phyloP scores from a whole-genome alignment of 768 basidiomycete species.

The Mycena vitilis region DNA sequence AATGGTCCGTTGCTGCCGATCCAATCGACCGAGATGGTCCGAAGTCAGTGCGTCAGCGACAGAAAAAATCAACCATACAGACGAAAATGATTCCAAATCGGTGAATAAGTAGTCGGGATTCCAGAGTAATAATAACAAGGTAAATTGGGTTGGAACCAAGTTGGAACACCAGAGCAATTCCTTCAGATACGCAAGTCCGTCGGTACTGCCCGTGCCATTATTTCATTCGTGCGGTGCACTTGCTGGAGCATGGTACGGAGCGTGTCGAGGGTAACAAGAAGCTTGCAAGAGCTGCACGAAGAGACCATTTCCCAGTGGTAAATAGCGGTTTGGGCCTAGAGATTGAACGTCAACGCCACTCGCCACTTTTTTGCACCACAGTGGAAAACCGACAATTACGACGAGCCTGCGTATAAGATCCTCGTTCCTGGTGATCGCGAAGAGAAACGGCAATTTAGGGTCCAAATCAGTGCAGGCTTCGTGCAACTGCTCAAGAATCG shows the following conservation, averaged over 20 bases:
- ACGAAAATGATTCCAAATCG: no score
- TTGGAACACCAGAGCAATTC: no score
- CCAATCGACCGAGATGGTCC: no score
- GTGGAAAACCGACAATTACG: slow-evolving; percentile 62
- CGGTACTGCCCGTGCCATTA: no score
- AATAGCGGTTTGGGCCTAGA: slow-evolving; percentile 56
- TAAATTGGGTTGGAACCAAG: no score
- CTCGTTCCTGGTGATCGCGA: slow-evolving; percentile 59
- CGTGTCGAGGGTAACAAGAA: slow-evolving; percentile 47
- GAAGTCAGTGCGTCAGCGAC: no score
- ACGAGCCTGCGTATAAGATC: slow-evolving; percentile 61
- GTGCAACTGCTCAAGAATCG: slow-evolving; percentile 60
- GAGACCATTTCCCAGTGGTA: slow-evolving; percentile 57
- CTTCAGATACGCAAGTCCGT: no score
- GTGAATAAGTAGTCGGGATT: no score
- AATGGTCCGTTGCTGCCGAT: no score
- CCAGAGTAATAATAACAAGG: no score
- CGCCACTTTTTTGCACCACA: slow-evolving; percentile 6
- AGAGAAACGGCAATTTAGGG: slow-evolving; percentile 58
- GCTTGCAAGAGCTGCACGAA: slow-evolving; percentile 54
- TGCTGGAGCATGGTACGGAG: slow-evolving; percentile 60
- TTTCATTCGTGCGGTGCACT: slow-evolving; percentile 53
- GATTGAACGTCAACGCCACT: slow-evolving; percentile 1
- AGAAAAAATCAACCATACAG: no score
- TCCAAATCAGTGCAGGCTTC: slow-evolving; percentile 63